phyloP scores from a whole-genome alignment of 257 asterid genomes.

The Ligustrum vulgare region DNA sequence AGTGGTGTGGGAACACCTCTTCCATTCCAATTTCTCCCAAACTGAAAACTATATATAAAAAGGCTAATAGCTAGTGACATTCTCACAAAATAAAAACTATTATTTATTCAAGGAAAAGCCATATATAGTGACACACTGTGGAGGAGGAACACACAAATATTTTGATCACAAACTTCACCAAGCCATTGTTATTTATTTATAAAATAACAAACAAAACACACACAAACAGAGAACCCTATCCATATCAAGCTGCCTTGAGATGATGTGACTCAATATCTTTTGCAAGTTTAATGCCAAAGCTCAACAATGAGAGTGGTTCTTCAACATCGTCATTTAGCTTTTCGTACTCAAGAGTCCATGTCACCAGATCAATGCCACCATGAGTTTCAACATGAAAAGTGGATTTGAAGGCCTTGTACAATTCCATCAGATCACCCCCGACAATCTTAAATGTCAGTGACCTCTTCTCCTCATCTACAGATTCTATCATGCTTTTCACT shows the following conservation, averaged over 20 bases:
- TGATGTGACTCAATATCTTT: conserved; percentile 22
- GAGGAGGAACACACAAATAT: background rate
- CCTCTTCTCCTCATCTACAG: conserved; percentile 20
- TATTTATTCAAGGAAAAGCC: no score
- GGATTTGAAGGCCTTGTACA: conserved; percentile 20
- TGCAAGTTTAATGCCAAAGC: conserved; percentile 16
- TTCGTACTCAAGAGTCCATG: conserved; percentile 33
- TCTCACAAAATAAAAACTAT: no score
- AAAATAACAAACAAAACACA: background rate
- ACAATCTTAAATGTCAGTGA: conserved; percentile 21
- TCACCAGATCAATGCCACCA: conserved; percentile 13
- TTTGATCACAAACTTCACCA: background rate
- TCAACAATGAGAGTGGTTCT: conserved; percentile 22
- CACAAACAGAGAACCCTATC: background rate
- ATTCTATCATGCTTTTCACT: conserved; percentile 20
- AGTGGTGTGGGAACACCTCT: no score
- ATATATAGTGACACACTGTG: no score
- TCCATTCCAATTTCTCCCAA: background rate
- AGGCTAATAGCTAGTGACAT: no score
- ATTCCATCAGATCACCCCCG: conserved; percentile 29
- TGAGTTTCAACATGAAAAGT: conserved; percentile 3
- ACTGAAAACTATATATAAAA: no score
- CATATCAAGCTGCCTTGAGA: background rate
- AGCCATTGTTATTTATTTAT: no score
- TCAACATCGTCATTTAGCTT: conserved; percentile 27